Conservation (phyloP, 2,329 filamentous ascomycete species). For the Phaeosphaeria sp. region DNA sequence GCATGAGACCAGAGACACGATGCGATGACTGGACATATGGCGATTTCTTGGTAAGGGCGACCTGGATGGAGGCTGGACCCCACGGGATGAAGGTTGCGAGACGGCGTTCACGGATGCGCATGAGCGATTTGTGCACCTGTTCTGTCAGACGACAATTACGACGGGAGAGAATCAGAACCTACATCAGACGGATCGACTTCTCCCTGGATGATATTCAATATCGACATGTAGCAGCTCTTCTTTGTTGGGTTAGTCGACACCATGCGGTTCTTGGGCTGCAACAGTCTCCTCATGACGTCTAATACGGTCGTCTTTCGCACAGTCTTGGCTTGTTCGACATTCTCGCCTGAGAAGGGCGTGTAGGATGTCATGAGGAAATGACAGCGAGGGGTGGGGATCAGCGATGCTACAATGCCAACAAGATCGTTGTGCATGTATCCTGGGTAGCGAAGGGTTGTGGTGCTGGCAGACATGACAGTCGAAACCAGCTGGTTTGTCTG, state of each 20-base stretch:
- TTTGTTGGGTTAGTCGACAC: conserved; percentile 94
- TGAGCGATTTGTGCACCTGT: conserved; percentile 89
- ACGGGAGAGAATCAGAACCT: conserved; percentile 19
- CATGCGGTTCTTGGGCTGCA: conserved; percentile 99
- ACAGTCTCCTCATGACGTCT: conserved; percentile 92
- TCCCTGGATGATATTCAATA: conserved; percentile 98
- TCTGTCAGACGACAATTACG: conserved; percentile 10
- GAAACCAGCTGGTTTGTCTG: conserved; percentile 95
- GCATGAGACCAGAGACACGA: conserved; percentile 93
- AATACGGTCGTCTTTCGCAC: conserved; percentile 97
- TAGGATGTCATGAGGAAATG: conserved; percentile 99
- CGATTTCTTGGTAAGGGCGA: conserved; percentile 93
- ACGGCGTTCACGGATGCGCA: conserved; percentile 91
- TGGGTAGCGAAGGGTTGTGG: conserved; percentile 93
- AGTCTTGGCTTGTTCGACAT: conserved; percentile 95
- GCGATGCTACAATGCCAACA: conserved; percentile 91
- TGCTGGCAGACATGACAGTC: conserved; percentile 98
- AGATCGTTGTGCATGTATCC: conserved; percentile 99
- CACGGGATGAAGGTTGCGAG: conserved; percentile 97
- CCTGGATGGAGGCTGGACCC: conserved; percentile 97
- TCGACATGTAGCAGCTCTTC: conserved; percentile 98
- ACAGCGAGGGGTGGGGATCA: conserved; percentile 94
- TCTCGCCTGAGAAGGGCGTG: conserved; percentile 95
- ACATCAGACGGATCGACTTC: conserved; percentile 96
- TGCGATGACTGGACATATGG: conserved; percentile 95